Evolutionary conservation across 2,329 filamentous ascomycete genomes (phyloP), one percentile per base, ranked within the genome.

Genomic region (Lachnellula willkommii): DNA sequence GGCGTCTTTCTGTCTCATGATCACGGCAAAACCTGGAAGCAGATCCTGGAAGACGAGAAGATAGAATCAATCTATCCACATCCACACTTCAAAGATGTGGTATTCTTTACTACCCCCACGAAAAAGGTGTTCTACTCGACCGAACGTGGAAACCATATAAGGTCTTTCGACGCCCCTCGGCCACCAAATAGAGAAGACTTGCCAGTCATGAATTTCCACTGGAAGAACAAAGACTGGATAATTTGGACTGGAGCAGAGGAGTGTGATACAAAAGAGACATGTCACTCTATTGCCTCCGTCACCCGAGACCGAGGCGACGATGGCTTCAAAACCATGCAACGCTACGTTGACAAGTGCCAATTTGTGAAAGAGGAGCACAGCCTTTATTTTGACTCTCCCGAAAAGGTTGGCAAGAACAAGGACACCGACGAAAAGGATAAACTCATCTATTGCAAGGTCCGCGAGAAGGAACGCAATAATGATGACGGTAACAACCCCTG

Each of bases 1-100:
- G 63, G 70, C 36, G 78, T 95, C 17, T 91, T 80, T 72, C 79
- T 95, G 54, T 89, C 89, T 0, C 82, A 85, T 53, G 85, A 99
- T 68, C 93, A 96, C 67, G 94, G 94, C 66, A 95, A 95, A 74
- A 85, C 74, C 2, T 99, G 94, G 93, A 75, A 84, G 24, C 76
- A 79, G 52, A 84, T 85, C 46, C 79, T 95, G 2, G 78, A 88
- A 55, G 82, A 83, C 35, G 83, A 92, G 62, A 76, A 83, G 2
- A 82, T 97, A 55, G 75, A 79, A 46, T 77, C 75, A 20, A 89
- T 99, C 62, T 80, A 87, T 55, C 88, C 88, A 24, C 90, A 99
- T 68, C 78, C 78, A 48, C 88, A 91, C 72, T 87, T 90, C 72
- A 90, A 89, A 65, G 90, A 96, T 67, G 81, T 85, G 42, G 88